These are phyloP conservation scores for Achaetomiella virescens DNA, from an alignment of 495 filamentous ascomycete genomes.

Conservation along the genomic window DNA sequence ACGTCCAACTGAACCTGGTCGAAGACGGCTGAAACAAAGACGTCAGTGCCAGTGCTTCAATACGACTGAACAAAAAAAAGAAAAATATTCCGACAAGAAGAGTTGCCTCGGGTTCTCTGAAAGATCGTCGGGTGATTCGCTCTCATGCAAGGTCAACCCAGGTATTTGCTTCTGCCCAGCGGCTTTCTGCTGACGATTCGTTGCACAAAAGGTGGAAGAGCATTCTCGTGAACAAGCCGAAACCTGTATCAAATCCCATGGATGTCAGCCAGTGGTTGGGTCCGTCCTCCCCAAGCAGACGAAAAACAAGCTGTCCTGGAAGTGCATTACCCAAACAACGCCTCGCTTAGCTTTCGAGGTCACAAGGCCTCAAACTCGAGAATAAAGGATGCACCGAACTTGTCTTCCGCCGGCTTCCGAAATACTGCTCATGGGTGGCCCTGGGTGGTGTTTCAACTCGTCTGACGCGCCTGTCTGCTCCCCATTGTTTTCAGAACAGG, in stretches of 20 bases:
- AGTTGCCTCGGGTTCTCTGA: too few species aligned
- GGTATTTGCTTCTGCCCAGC: not conserved
- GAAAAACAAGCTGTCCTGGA: too few species aligned
- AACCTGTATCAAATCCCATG: conserved; percentile 11
- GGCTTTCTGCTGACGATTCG: not conserved
- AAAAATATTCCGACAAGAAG: too few species aligned
- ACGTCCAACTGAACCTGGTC: too few species aligned
- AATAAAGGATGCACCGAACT: not conserved
- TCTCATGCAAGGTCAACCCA: not conserved
- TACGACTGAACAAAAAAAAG: too few species aligned
- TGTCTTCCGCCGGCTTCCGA: not conserved
- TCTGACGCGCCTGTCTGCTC: not conserved
- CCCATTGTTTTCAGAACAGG: not conserved
- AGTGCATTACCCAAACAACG: too few species aligned
- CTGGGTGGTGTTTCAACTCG: not conserved
- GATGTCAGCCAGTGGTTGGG: not conserved
- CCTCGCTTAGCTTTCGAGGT: not conserved
- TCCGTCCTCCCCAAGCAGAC: not conserved
- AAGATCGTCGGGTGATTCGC: conserved; percentile 3
- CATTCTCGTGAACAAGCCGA: not conserved
- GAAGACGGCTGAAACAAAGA: too few species aligned
- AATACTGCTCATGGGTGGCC: not conserved
- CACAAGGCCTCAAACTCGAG: not conserved
- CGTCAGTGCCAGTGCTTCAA: too few species aligned
- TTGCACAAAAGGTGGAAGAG: not conserved